These are phyloP conservation scores for Adansonia rubrostipa DNA, from an alignment of 441 rosid species.

Conservation along the genomic window DNA sequence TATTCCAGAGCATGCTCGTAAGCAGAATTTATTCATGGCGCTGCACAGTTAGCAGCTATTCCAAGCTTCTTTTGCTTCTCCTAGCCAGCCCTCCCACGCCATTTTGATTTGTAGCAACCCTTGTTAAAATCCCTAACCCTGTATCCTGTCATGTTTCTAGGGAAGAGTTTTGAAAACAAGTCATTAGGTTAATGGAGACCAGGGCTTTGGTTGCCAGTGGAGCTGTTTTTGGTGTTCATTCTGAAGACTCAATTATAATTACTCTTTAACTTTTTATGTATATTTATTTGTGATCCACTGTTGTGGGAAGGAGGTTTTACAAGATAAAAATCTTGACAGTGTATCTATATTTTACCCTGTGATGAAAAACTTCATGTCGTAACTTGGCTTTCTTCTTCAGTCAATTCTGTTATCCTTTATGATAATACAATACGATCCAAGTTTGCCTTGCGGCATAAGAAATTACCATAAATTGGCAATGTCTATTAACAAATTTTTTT, in stretches of 20 bases:
- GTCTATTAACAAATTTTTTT: no score
- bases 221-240: constrained; percentile 17
- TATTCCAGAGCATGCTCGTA: constrained; percentile 87
- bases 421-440: not conserved
- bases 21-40: constrained; percentile 91
- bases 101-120: constrained; percentile 12
- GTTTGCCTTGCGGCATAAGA: not conserved
- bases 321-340: not conserved
- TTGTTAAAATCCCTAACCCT: constrained; percentile 20
- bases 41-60: constrained; percentile 47
- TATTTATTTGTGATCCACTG: constrained; percentile 21
- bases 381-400: constrained; percentile 12
- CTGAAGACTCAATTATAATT: not conserved
- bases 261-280: constrained; percentile 24
- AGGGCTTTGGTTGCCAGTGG: constrained; percentile 35
- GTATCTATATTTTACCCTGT: not conserved
- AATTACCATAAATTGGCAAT: no score
- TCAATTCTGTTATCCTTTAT: not conserved
- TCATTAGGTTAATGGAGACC: constrained; percentile 16
- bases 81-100: constrained; percentile 22
- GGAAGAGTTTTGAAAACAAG: constrained; percentile 11
- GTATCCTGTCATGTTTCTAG: not conserved
- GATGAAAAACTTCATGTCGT: not conserved
- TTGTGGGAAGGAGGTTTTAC: constrained; percentile 6
- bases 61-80: not conserved